phyloP scores from a whole-genome alignment of 75 land plant genomes.

The Larix kaempferi region DNA sequence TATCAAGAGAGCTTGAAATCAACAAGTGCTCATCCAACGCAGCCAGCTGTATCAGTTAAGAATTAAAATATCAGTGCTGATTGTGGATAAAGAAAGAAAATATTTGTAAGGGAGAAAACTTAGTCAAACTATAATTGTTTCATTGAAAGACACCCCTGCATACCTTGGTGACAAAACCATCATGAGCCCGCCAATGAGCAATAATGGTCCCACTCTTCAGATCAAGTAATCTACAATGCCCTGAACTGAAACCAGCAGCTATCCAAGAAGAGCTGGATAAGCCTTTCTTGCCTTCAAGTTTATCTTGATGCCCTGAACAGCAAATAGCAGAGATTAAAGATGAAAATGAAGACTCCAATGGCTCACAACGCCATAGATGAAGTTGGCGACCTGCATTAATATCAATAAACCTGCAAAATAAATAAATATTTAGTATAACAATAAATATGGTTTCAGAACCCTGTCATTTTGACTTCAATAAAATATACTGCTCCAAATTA shows the following conservation, averaged over 20 bases:
- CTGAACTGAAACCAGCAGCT: conserved; percentile 77
- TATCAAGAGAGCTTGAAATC: conserved; percentile 85
- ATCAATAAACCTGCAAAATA: conserved; percentile 74
- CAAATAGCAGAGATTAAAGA: conserved; percentile 80
- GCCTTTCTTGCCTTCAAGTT: conserved; percentile 20
- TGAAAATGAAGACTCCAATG: conserved; percentile 41
- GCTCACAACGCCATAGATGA: conserved; percentile 72
- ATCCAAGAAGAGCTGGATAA: conserved; percentile 59
- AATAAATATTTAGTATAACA: not conserved
- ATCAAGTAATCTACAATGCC: conserved; percentile 74
- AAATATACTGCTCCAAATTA: not conserved
- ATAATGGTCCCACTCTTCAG: conserved; percentile 63
- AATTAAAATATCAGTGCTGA: not conserved
- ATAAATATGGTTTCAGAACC: not conserved
- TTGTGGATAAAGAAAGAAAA: conserved; percentile 4
- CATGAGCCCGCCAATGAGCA: conserved; percentile 77
- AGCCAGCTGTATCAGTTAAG: conserved; percentile 56
- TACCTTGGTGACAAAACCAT: conserved; percentile 83
- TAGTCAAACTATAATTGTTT: not conserved
- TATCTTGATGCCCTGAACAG: conserved; percentile 52
- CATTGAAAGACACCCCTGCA: not conserved
- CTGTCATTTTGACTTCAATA: not conserved
- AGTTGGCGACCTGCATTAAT: conserved; percentile 51
- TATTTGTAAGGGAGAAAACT: not conserved
- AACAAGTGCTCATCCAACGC: conserved; percentile 72